Evolutionary conservation across 352 stramenopile genomes (phyloP), one percentile per base, ranked within the genome.

Genomic region (Phytopythium oedochilum): DNA sequence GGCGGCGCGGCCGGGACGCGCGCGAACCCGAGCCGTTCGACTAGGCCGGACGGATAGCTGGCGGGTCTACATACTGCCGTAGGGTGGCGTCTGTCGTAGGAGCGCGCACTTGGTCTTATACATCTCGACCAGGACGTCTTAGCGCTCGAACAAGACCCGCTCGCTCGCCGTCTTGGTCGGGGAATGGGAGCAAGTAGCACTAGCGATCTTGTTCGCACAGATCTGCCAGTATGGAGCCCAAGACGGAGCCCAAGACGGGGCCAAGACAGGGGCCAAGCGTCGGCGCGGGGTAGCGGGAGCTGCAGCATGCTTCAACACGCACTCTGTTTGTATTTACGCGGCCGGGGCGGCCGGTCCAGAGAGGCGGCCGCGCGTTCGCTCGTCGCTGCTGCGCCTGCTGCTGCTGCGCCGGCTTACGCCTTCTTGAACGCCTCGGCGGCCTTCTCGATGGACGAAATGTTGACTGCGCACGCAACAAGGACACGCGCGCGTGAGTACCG

Each of bases 381-480:
- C 23, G 42, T 23, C 22, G 22, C 39, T 15, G 39, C 39, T 25
- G 39, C 44, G 44, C 9, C n/a, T n/a, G n/a, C n/a, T n/a, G n/a
- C n/a, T n/a, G n/a, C n/a, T 36, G 18, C 36, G n/a, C 9, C 55
- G 14, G 38, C 60, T 73, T 88, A 90, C 32, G 78, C 77, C 68
- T 75, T 83, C 60, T 85, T 80, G 66, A 94, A 92, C 39, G 71
- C 71, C 59, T 94, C 80, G 6, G 83, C 78, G 32, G 83, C 81
- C 66, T 78, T 89, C 76, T 90, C 84, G 73, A 94, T 83, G 57
- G 84, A 94, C 65, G 86, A 70, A 38, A 94, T 68, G 51, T 89
- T 62, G 57, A 83, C 79, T 89, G 55, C 40, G 20, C 36, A 12
- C 4, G 40, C 48, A 61, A 15, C 32, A 36, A 36, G 10, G 10